A percentile compares a stretch with the other conserved stretches of the same genome.
These are phyloP conservation scores for Botryotinia convoluta DNA, from an alignment of 2,329 filamentous ascomycete species.

Conservation along the genomic window DNA sequence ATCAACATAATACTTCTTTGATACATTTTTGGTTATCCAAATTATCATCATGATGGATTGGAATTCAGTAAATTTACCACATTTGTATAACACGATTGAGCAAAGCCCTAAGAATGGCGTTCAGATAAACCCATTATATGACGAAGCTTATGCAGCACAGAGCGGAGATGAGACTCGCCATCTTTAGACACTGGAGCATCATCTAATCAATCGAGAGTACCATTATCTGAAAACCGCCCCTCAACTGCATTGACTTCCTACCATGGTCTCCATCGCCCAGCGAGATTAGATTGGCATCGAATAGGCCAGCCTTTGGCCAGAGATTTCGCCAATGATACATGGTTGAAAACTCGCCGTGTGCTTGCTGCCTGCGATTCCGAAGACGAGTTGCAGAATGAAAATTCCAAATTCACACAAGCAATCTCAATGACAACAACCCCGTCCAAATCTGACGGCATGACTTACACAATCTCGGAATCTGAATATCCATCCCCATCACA, in stretches of 20 bases:
- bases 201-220: background rate
- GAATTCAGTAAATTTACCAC: conserved; percentile 8
- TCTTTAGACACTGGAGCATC: background rate
- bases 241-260: background rate
- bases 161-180: background rate
- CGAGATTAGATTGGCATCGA: conserved; percentile 4
- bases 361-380: conserved; percentile 1
- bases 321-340: background rate
- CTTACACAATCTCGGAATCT: background rate
- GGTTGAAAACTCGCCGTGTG: background rate
- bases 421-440: background rate
- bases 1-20: background rate
- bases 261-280: background rate
- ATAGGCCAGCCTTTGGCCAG: background rate
- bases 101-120: background rate
- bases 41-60: conserved; percentile 9
- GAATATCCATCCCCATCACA: background rate
- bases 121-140: background rate
- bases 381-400: background rate
- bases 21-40: background rate
- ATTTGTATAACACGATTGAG: background rate
- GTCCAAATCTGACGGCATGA: background rate
- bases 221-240: background rate
- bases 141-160: background rate
- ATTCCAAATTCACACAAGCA: background rate